These are phyloP conservation scores for Malassezia japonica DNA, from an alignment of 1,284 basidiomycete genomes.

Conservation along the genomic window DNA sequence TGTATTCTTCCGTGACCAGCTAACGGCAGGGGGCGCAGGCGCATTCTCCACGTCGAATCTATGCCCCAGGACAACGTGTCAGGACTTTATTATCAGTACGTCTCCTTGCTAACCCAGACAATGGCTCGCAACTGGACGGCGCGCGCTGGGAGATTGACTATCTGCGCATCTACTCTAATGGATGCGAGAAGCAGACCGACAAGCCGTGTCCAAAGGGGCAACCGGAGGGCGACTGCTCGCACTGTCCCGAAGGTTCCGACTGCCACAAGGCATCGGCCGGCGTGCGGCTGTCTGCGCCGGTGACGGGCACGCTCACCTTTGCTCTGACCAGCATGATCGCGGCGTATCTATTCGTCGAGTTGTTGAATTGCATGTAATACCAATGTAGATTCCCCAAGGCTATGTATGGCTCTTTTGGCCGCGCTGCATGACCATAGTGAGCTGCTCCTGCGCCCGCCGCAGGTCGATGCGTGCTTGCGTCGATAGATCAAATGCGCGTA, in stretches of 20 bases:
- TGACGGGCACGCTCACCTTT: too few species aligned
- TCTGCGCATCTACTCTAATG: constrained; percentile 24
- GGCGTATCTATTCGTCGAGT: too few species aligned
- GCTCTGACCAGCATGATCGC: too few species aligned
- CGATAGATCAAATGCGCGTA: constrained; percentile 11
- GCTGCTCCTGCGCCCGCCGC: constrained; percentile 17
- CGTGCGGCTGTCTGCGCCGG: too few species aligned
- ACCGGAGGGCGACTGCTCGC: too few species aligned
- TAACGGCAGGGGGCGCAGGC: constrained; percentile 1
- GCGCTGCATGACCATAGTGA: neutral
- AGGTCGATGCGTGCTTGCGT: constrained; percentile 19
- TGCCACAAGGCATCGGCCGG: too few species aligned
- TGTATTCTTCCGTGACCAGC: too few species aligned
- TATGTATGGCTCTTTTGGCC: too few species aligned
- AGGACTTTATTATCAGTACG: constrained; percentile 12
- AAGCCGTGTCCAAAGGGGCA: too few species aligned
- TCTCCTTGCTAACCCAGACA: constrained; percentile 9
- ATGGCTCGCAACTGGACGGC: constrained; percentile 23
- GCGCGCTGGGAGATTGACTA: constrained; percentile 39
- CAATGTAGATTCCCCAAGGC: too few species aligned
- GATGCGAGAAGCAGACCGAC: neutral
- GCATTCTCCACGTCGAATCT: constrained; percentile 14
- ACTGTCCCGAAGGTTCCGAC: too few species aligned
- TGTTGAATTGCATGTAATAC: too few species aligned
- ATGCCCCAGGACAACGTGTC: constrained; percentile 21